These are phyloP conservation scores for Kuraishia floccosa DNA, from an alignment of 805 yeast species.

Conservation along the genomic window DNA sequence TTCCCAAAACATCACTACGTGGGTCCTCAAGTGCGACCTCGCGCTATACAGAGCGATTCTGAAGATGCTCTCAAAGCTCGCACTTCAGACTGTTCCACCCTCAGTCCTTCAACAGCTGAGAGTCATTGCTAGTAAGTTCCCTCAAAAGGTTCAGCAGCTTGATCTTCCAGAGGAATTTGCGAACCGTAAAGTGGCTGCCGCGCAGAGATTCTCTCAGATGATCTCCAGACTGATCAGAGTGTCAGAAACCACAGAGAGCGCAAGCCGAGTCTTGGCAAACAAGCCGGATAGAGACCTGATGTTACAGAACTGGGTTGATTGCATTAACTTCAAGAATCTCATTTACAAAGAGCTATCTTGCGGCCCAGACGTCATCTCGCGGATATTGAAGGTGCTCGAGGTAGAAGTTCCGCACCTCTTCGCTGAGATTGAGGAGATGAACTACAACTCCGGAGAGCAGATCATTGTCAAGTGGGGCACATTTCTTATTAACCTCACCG, in stretches of 20 bases:
- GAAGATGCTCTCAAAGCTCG: slow-evolving; percentile 50
- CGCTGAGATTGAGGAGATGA: slow-evolving; percentile 4
- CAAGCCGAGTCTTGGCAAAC: slow-evolving; percentile 2
- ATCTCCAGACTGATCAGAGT: slow-evolving; percentile 3
- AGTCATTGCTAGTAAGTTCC: slow-evolving; percentile 35
- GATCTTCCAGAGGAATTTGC: slow-evolving; percentile 40
- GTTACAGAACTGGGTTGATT: slow-evolving; percentile 38
- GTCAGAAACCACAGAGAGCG: slow-evolving; percentile 3
- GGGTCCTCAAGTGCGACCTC: slow-evolving; percentile 63
- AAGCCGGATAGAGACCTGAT: slow-evolving; percentile 26
- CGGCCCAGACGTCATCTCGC: slow-evolving; percentile 13
- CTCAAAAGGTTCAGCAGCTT: slow-evolving; percentile 28
- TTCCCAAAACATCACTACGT: slow-evolving; percentile 33
- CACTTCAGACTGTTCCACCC: slow-evolving; percentile 46
- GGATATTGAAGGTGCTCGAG: slow-evolving; percentile 19
- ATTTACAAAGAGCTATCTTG: slow-evolving; percentile 6
- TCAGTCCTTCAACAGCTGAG: slow-evolving; percentile 44
- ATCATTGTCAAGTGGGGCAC: slow-evolving; percentile 7
- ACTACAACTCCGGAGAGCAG: slow-evolving; percentile 1
- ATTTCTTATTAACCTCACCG: slow-evolving; percentile 10
- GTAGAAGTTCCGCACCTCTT: slow-evolving; percentile 21
- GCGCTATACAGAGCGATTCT: slow-evolving; percentile 44
- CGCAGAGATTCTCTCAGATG: slow-evolving; percentile 20
- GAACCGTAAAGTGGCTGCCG: slow-evolving; percentile 38
- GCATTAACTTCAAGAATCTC: slow-evolving; percentile 19